Evolutionary conservation across 2,329 filamentous ascomycete species (phyloP), one percentile per base, ranked within the genome.

Genomic region (Fusarium guadeloupense): DNA sequence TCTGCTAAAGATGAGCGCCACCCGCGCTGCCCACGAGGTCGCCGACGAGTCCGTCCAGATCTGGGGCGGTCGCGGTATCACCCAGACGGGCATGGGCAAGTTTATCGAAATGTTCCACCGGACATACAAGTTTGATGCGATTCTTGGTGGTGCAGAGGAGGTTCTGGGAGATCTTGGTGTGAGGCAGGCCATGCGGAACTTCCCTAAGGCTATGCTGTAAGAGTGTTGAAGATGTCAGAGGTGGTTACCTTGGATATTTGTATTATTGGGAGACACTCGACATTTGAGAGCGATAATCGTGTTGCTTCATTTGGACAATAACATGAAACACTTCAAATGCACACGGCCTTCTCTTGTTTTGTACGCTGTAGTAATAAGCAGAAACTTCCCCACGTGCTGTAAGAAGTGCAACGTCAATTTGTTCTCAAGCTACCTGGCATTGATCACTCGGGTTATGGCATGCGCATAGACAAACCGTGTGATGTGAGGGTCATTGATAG

Each of bases 31-130:
- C 2, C 90, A 94, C 73, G 91, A 95, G 71, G 87, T 94, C 66
- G 91, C 92, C 58, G 91, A 95, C 73, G 89, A 93, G 70, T 85
- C 91, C 3, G 88, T 92, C 6, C 92, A 95, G 72, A 93, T 96
- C 71, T 96, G 93, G 76, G 92, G 92, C 40, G 92, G 92, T 7
- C 83, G 92, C 49, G 92, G 87, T 4, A 76, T 96, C 9, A 96
- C 92, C 1, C 89, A 93, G 77, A 85, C 84, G 0, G 92, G 92
- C 14, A 96, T 96, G 92, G 92, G 92, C 41, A 84, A 85, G 45
- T 83, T 92, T 26, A 87, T 96, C 59, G 92, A 96, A 78, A 89
- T 91, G 83, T 95, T 95, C 78, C 86, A 94, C 75, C 82, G 91
- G 40, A 92, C 89, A 3, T 91, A 93, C 77, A 95, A 95, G 78